A percentile compares a stretch with the other conserved stretches of the same genome.
phyloP scores from a whole-genome alignment of 2,329 filamentous ascomycete species.

The Chrysosporium keratinophilum region DNA sequence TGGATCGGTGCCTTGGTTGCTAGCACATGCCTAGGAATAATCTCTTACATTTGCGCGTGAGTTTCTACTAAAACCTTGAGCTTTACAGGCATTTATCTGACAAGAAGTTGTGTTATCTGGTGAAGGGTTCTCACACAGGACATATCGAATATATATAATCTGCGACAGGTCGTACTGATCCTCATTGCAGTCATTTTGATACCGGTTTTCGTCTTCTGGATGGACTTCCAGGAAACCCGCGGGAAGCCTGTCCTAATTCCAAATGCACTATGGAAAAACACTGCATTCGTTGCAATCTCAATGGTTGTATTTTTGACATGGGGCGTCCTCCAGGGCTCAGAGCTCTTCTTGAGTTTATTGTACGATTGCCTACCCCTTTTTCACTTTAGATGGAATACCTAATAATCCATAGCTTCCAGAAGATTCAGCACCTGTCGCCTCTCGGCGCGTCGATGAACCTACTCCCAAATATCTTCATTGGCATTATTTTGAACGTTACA shows the following conservation, averaged over 20 bases:
- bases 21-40: slow-evolving; percentile 39
- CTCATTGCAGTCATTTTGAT: slow-evolving; percentile 20
- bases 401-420: slow-evolving; percentile 37
- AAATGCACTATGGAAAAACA: slow-evolving; percentile 52
- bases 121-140: slow-evolving; percentile 12
- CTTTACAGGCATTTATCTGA: not conserved
- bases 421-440: slow-evolving; percentile 40
- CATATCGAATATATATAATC: slow-evolving; percentile 10
- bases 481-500: slow-evolving; percentile 12
- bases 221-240: slow-evolving; percentile 39
- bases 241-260: slow-evolving; percentile 49
- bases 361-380: slow-evolving; percentile 18
- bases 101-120: not conserved
- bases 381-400: slow-evolving; percentile 6
- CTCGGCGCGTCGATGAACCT: slow-evolving; percentile 40
- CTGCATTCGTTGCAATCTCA: slow-evolving; percentile 47
- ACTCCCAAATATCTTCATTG: slow-evolving; percentile 39
- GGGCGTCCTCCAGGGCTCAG: slow-evolving; percentile 40
- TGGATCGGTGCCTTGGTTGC: slow-evolving; percentile 44
- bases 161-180: slow-evolving; percentile 6
- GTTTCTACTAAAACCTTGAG: slow-evolving; percentile 16
- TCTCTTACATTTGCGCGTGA: slow-evolving; percentile 44
- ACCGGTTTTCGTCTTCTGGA: slow-evolving; percentile 46
- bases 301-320: slow-evolving; percentile 40
- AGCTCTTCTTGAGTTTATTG: slow-evolving; percentile 40